Conservation (phyloP, 441 rosid species). For the Melastoma candidum region DNA sequence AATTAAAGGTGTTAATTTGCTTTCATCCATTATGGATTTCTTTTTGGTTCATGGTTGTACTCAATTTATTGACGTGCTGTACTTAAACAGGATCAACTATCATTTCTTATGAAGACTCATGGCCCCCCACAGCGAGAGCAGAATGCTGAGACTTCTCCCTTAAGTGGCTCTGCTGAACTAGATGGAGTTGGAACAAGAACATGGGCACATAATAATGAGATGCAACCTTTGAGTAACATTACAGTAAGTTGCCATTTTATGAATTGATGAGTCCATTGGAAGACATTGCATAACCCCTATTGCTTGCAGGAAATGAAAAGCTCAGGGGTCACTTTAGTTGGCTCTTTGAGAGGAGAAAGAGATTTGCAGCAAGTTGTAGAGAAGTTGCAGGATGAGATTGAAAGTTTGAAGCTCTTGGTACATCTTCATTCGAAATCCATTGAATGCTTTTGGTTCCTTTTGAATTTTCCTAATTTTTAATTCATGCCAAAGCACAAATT, state of each 20-base stretch:
- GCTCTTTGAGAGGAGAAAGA: constrained; percentile 66
- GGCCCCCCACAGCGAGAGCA: constrained; percentile 29
- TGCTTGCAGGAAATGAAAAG: constrained; percentile 29
- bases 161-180: constrained; percentile 17
- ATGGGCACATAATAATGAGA: constrained; percentile 20
- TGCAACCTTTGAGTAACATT: constrained; percentile 21
- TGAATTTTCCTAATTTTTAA: no score
- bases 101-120: constrained; percentile 47
- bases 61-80: constrained; percentile 11
- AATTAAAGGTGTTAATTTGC: constrained; percentile 44
- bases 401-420: constrained; percentile 47
- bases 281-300: constrained; percentile 8
- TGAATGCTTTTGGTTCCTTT: not conserved
- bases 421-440: constrained; percentile 20
- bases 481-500: no score
- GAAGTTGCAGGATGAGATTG: constrained; percentile 54
- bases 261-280: not conserved
- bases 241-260: constrained; percentile 33
- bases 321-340: constrained; percentile 35
- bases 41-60: no score
- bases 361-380: constrained; percentile 39
- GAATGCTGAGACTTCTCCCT: constrained; percentile 31
- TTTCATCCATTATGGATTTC: no score
- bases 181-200: constrained; percentile 25
- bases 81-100: constrained; percentile 57